Conservation (phyloP, 2,329 filamentous ascomycete species). For the Parasarocladium wereldwijsianum region DNA sequence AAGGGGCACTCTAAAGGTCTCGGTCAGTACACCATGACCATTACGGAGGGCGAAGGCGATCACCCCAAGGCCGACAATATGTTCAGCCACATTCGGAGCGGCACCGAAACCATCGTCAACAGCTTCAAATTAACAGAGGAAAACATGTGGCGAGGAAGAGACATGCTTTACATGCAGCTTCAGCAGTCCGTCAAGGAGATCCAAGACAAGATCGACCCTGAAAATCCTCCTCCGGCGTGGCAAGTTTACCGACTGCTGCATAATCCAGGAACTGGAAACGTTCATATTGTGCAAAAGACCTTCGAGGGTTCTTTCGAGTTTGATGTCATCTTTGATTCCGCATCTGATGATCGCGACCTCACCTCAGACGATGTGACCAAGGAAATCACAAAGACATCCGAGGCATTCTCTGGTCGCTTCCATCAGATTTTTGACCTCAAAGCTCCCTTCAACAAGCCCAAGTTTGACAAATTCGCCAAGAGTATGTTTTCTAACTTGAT, state of each 20-base stretch:
- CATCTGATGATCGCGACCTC: constrained; percentile 42
- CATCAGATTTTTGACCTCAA: constrained; percentile 49
- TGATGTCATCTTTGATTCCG: constrained; percentile 79
- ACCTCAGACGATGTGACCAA: constrained; percentile 51
- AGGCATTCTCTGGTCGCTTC: constrained; percentile 63
- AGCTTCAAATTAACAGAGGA: constrained; percentile 54
- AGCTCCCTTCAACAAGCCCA: constrained; percentile 57
- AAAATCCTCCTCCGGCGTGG: constrained; percentile 69
- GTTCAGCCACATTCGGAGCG: constrained; percentile 51
- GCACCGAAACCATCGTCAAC: constrained; percentile 62
- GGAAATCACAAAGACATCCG: constrained; percentile 50
- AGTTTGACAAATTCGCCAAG: constrained; percentile 68
- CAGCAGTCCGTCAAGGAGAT: constrained; percentile 34
- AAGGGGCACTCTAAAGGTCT: constrained; percentile 56
- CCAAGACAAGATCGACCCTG: constrained; percentile 31
- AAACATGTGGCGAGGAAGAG: constrained; percentile 73
- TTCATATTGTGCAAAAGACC: constrained; percentile 80
- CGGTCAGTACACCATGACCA: constrained; percentile 63
- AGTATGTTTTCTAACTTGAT: constrained; percentile 90
- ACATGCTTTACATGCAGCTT: constrained; percentile 38
- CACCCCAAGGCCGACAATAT: constrained; percentile 51
- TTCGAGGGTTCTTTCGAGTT: constrained; percentile 88
- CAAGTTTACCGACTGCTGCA: constrained; percentile 72
- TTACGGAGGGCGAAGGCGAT: constrained; percentile 55
- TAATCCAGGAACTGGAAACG: constrained; percentile 55